These are phyloP conservation scores for Pestalotiopsis sp. DNA, from an alignment of 2,329 filamentous ascomycete genomes.

Conservation along the genomic window DNA sequence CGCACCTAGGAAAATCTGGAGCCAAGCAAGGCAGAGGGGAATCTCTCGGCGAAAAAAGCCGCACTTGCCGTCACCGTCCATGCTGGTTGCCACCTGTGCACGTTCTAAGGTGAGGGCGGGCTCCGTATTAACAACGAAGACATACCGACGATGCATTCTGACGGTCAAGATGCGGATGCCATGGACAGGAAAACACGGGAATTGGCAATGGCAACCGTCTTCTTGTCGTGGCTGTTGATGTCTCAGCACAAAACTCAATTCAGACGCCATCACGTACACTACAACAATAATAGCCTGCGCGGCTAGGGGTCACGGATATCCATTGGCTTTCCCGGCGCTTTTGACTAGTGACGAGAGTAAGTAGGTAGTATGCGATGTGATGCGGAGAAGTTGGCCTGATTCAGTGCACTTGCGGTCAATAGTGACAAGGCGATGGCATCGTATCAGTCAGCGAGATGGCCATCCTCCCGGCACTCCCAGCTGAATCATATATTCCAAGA, in stretches of 20 bases:
- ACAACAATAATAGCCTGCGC: not conserved
- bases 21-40: not conserved
- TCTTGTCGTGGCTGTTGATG: not conserved
- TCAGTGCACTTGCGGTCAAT: not conserved
- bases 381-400: not conserved
- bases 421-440: not conserved
- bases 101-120: not conserved
- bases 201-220: not conserved
- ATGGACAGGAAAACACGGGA: not conserved
- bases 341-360: not conserved
- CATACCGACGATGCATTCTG: not conserved
- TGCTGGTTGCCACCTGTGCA: not conserved
- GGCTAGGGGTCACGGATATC: not conserved
- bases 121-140: not conserved
- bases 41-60: constrained; percentile 13
- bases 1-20: not conserved
- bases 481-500: not conserved
- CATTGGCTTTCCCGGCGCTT: not conserved
- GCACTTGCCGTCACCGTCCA: constrained; percentile 11
- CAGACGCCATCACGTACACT: not conserved
- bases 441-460: not conserved
- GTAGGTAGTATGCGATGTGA: not conserved
- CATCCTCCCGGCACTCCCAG: not conserved
- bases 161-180: no score
- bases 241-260: not conserved